Evolutionary conservation across 1,139 yeast genomes (phyloP).

Genomic region (Arxiozyma heterogenica): DNA sequence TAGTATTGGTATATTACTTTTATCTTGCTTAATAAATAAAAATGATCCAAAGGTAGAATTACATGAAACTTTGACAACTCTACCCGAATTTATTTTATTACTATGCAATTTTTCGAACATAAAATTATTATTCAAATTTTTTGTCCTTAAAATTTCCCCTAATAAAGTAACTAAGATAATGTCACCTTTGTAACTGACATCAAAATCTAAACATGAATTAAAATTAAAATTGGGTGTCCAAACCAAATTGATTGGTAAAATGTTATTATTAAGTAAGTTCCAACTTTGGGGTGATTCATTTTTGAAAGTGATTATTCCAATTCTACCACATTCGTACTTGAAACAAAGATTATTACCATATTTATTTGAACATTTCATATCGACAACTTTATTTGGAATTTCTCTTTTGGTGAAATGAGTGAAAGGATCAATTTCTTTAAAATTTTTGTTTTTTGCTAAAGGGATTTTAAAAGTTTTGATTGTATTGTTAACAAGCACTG

Average conservation of each 20-base stretch:
- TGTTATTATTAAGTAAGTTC: slow-evolving; percentile 19
- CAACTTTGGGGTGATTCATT: slow-evolving; percentile 18
- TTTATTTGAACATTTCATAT: slow-evolving; percentile 24
- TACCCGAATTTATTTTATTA: slow-evolving; percentile 22
- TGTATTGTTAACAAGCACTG: slow-evolving; percentile 50
- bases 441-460: slow-evolving; percentile 20
- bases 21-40: slow-evolving; percentile 59
- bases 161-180: slow-evolving; percentile 55
- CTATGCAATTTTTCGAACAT: slow-evolving; percentile 18
- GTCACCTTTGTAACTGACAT: slow-evolving; percentile 61
- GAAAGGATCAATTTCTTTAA: slow-evolving; percentile 19
- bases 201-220: slow-evolving; percentile 46
- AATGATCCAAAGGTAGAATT: slow-evolving; percentile 62
- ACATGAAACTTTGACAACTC: slow-evolving; percentile 45
- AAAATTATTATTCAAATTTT: slow-evolving; percentile 3
- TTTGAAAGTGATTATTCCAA: slow-evolving; percentile 20
- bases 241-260: slow-evolving; percentile 18
- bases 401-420: slow-evolving; percentile 23
- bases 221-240: slow-evolving; percentile 31
- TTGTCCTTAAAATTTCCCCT: slow-evolving; percentile 49
- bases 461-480: slow-evolving; percentile 44
- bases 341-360: slow-evolving; percentile 26
- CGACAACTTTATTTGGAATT: slow-evolving; percentile 19
- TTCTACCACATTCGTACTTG: slow-evolving; percentile 25
- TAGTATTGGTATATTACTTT: slow-evolving; percentile 44